Percentiles rank a stretch among this genome's conserved stretches.
Conservation (phyloP, 352 stramenopile genomes). For the Phytophthora cajani region DNA sequence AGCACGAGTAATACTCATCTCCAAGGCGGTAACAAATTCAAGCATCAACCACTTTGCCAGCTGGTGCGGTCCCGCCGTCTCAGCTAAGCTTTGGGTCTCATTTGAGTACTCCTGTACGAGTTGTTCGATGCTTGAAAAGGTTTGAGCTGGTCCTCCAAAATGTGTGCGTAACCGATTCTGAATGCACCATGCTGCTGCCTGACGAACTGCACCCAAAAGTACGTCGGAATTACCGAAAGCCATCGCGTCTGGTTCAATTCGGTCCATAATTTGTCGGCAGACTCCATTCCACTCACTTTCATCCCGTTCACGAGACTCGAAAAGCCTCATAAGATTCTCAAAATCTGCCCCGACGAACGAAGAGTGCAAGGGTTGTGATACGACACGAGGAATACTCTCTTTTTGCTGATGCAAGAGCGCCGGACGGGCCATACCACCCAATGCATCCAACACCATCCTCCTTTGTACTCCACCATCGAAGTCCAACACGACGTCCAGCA, state of each 20-base stretch:
- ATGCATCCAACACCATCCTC: slow-evolving; percentile 11
- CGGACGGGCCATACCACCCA: slow-evolving; percentile 22
- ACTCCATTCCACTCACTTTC: slow-evolving; percentile 47
- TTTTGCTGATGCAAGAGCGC: slow-evolving; percentile 29
- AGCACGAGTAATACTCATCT: slow-evolving; percentile 52
- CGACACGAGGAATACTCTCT: background rate
- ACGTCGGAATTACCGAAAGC: slow-evolving; percentile 29
- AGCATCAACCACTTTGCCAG: slow-evolving; percentile 52
- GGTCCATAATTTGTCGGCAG: slow-evolving; percentile 32
- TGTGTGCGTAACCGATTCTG: slow-evolving; percentile 77
- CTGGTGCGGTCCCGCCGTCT: background rate
- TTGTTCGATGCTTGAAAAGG: slow-evolving; percentile 78
- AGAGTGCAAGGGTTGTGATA: slow-evolving; percentile 22
- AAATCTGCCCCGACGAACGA: slow-evolving; percentile 58
- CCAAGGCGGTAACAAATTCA: slow-evolving; percentile 64
- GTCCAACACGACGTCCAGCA: slow-evolving; percentile 37
- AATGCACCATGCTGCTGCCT: slow-evolving; percentile 75
- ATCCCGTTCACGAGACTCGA: slow-evolving; percentile 37
- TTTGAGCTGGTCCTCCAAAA: slow-evolving; percentile 77
- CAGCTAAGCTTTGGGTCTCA: slow-evolving; percentile 10
- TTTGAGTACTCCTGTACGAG: slow-evolving; percentile 56
- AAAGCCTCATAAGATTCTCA: slow-evolving; percentile 46
- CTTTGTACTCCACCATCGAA: slow-evolving; percentile 12
- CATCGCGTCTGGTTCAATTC: background rate
- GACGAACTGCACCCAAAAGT: slow-evolving; percentile 42